Evolutionary conservation across 2,329 filamentous ascomycete genomes (phyloP).

Genomic region (Ceratocystis harringtonii): DNA sequence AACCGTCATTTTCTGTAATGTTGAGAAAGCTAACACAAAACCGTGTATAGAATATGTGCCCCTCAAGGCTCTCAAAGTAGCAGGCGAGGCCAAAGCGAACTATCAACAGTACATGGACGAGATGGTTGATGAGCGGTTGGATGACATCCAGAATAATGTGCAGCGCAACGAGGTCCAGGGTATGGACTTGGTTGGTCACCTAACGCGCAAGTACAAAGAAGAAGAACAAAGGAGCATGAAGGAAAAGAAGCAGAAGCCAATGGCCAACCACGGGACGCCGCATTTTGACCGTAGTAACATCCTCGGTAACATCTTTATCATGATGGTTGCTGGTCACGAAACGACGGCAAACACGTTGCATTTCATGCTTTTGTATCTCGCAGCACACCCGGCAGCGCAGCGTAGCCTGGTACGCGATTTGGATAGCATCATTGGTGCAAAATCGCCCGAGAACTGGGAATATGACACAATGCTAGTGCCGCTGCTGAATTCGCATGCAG

Average conservation of each 20-base stretch:
- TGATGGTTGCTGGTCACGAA: slow-evolving; percentile 63
- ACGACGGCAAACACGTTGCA: slow-evolving; percentile 64
- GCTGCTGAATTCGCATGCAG: slow-evolving; percentile 54
- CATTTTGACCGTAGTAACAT: slow-evolving; percentile 48
- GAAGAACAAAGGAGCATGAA: slow-evolving; percentile 13
- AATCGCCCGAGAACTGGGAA: slow-evolving; percentile 48
- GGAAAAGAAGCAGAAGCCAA: slow-evolving; percentile 15
- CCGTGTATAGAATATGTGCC: slow-evolving; percentile 30
- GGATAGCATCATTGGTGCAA: slow-evolving; percentile 42
- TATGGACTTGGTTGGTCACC: slow-evolving; percentile 39
- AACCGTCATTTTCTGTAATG: too few species aligned
- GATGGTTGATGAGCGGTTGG: slow-evolving; percentile 46
- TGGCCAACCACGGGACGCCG: slow-evolving; percentile 22
- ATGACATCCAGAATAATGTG: slow-evolving; percentile 25
- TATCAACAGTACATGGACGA: slow-evolving; percentile 57
- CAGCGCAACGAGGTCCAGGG: slow-evolving; percentile 30
- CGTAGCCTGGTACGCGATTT: slow-evolving; percentile 53
- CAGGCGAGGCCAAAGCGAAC: slow-evolving; percentile 42
- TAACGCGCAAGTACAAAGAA: slow-evolving; percentile 31
- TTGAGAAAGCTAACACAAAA: neutral
- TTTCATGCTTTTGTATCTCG: slow-evolving; percentile 54
- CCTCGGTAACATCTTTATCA: slow-evolving; percentile 55
- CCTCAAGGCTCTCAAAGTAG: slow-evolving; percentile 35
- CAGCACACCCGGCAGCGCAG: slow-evolving; percentile 49
- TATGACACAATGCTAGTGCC: slow-evolving; percentile 53